Base-by-base conservation (phyloP, 345 rosid species). In the Chamaenerion angustifolium region DNA sequence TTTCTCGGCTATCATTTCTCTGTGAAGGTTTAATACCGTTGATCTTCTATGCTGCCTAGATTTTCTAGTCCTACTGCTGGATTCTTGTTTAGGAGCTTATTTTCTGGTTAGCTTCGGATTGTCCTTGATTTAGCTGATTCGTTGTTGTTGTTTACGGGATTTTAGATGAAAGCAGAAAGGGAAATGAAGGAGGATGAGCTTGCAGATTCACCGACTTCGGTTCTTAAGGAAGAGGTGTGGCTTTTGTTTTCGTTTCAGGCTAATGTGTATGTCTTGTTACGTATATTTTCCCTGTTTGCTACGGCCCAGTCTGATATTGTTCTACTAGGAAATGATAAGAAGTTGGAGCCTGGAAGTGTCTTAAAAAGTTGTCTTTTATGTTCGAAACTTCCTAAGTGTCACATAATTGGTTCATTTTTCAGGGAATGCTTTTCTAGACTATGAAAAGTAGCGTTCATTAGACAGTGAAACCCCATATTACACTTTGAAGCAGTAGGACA, bases 201-300 rank as follows among this genome's bases (percentile, higher is more conserved):
- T 16, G 85, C 70, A 16, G 88, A 77, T 47, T 89, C 97, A 11
- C 95, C 94, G 45, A 85, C 84, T 48, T 90, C 98, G 50, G 98
- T 90, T 49, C 90, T 90, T 10, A 80, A 62, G 50, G 94, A 83
- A 11, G 92, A 88, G 79, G 96, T 88, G 43, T 15, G 44, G 12
- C 15, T 59, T 59, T 16, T 12, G 16, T 15, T 59, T 59, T 16
- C 16, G 16, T 43, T 47, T 17, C 11, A 4, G 8, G 4, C 15
- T 19, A 18, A n/a, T 40, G 42, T 14, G 10, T 43, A 6, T 12
- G 48, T 12, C 12, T 16, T 42, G 14, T 15, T 31, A 5, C 10
- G 37, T 31, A 7, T 44, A 8, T 16, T 42, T 40, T 42, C 19
- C 42, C 42, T 1, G 42, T 55, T 44, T 46, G 19, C 46, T 3